Conservation (phyloP, 495 filamentous ascomycete genomes). For the Hypoxylon cercidicola region DNA sequence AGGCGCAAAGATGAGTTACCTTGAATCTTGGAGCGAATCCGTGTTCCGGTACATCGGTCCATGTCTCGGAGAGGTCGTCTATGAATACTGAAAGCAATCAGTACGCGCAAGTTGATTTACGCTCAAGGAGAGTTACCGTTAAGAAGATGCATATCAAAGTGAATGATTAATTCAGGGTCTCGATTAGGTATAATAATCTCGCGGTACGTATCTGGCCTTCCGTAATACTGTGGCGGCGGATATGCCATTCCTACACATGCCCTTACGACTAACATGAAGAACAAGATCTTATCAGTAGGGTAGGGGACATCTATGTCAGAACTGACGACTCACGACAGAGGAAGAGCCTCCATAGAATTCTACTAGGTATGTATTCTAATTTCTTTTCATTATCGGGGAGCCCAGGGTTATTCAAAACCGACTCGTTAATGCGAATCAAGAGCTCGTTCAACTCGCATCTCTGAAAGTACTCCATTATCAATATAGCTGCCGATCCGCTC, state of each 20-base stretch:
- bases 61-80: background rate
- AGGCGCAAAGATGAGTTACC: background rate
- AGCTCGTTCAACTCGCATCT: slow-evolving; percentile 26
- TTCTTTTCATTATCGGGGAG: slow-evolving; percentile 12
- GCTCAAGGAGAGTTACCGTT: slow-evolving; percentile 15
- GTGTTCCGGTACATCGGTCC: slow-evolving; percentile 10
- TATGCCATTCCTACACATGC: slow-evolving; percentile 37
- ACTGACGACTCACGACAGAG: slow-evolving; percentile 20
- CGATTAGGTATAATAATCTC: slow-evolving; percentile 6
- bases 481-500: background rate
- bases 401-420: slow-evolving; percentile 2
- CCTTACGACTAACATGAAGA: slow-evolving; percentile 19
- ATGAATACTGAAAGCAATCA: slow-evolving; percentile 28
- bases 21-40: slow-evolving; percentile 18
- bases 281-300: background rate
- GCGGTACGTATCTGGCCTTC: slow-evolving; percentile 5
- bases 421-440: slow-evolving; percentile 24
- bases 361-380: slow-evolving; percentile 29
- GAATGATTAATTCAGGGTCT: slow-evolving; percentile 5
- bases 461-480: slow-evolving; percentile 33
- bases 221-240: slow-evolving; percentile 9
- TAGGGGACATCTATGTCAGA: background rate
- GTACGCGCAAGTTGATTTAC: background rate
- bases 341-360: slow-evolving; percentile 33
- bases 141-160: slow-evolving; percentile 32